Evolutionary conservation across 2,329 filamentous ascomycete species (phyloP), one percentile per base, ranked within the genome.

Genomic region (Zymoseptoria crescenta): DNA sequence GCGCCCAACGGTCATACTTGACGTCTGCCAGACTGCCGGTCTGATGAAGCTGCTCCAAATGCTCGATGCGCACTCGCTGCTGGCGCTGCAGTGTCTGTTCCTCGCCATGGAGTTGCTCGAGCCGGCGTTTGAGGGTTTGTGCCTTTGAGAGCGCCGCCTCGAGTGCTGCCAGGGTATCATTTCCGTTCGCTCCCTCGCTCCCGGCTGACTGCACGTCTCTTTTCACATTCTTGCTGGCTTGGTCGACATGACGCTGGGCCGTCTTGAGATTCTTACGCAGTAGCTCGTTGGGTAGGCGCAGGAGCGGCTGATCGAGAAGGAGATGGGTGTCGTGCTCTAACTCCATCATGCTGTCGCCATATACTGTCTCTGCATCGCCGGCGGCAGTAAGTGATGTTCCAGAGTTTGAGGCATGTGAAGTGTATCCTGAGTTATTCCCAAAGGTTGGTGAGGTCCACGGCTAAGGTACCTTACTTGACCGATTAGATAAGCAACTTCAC

Each of bases 231-330:
- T 81, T 80, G 62, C 83, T 84, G 66, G 89, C 85, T 71, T 86
- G 87, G 71, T 93, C 89, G 72, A 91, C 83, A 64, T 84, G 80
- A 70, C 87, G 86, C 72, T 91, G 89, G 50, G 88, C 88, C 3
- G 87, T 85, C 69, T 96, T 94, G 77, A 97, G 95, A 77, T 96
- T 97, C 74, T 94, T 93, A 58, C 91, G 88, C 21, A 95, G 86
- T 59, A 96, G 87, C 73, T 97, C 94, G 75, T 93, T 88, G 19
- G 94, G 94, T 21, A 97, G 85, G 35, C 92, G 91, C 66, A 99
- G 85, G 65, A 97, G 88, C 3, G 93, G 88, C 82, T 97, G 93
- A 72, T 99, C 94, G 57, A 93, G 84, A 59, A 92, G 82, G 53
- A 92, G 81, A 70, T 93, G 89, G 63, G 85, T 84, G 68, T 86